These are phyloP conservation scores for Cyberlindnera amylophila DNA, from an alignment of 805 yeast species.

Conservation along the genomic window DNA sequence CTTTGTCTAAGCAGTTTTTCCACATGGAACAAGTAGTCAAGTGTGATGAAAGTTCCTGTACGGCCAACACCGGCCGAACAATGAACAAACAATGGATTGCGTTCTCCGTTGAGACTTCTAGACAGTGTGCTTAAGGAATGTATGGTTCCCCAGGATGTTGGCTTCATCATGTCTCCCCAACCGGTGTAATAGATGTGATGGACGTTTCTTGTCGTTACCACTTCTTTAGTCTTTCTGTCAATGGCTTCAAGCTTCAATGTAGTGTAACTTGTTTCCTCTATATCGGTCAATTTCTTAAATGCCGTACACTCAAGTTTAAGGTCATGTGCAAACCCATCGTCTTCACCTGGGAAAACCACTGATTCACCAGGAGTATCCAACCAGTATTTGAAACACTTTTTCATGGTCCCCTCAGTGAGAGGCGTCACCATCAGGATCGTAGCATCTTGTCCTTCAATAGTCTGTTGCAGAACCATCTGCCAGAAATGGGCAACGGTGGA, in stretches of 20 bases:
- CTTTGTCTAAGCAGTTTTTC: neutral
- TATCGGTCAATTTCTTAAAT: conserved; percentile 2
- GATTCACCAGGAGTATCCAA: conserved; percentile 32
- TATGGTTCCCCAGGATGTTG: conserved; percentile 37
- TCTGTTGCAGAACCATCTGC: conserved; percentile 72
- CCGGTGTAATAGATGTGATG: conserved; percentile 69
- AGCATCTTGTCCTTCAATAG: conserved; percentile 53
- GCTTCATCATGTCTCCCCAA: conserved; percentile 83
- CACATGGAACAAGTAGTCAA: conserved; percentile 44
- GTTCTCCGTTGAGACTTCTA: conserved; percentile 24
- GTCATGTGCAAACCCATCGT: conserved; percentile 11
- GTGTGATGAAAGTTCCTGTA: conserved; percentile 80
- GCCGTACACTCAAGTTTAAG: conserved; percentile 22
- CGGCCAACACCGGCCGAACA: conserved; percentile 98
- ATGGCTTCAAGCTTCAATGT: conserved; percentile 22
- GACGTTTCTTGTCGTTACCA: conserved; percentile 36
- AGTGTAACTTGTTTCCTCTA: conserved; percentile 18
- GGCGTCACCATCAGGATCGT: conserved; percentile 76
- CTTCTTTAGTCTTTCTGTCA: conserved; percentile 30
- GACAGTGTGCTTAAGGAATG: conserved; percentile 30
- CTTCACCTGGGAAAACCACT: conserved; percentile 7
- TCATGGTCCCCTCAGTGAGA: conserved; percentile 60
- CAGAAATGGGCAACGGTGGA: conserved; percentile 81
- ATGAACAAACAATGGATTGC: conserved; percentile 62
- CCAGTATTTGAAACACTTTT: conserved; percentile 86